Evolutionary conservation across 345 rosid genomes (phyloP), one percentile per base, ranked within the genome.

Genomic region (Streptanthus diversifolius): DNA sequence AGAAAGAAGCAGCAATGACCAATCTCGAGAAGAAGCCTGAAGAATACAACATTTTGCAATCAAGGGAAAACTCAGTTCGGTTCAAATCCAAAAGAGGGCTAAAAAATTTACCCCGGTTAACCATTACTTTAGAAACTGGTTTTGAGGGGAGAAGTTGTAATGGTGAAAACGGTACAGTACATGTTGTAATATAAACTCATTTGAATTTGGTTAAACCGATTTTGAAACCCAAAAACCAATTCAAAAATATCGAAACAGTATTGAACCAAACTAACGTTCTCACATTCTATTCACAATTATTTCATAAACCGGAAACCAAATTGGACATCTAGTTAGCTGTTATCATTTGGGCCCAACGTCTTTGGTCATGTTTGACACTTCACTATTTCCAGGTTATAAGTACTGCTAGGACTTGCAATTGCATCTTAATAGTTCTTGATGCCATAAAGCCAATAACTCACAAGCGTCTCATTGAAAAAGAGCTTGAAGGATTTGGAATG

Each of bases 361-460:
- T 19, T 58, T 39, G 25, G 17, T 33, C 24, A 5, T 68, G 17
- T 74, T 48, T 68, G 44, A 41, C 55, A 4, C 17, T 47, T 70
- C 5, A 45, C 60, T 70, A 3, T 29, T 57, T 78, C 57, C 84
- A 95, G 96, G 97, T 95, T 77, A 95, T 95, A 60, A 95, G 99
- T 78, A 91, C 99, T 58, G 93, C 99, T 8, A 88, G 99, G 77
- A 95, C 99, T 40, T 63, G 68, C 82, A 95, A 91, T 63, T 91
- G 97, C 78, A 88, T 95, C 68, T 60, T 95, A 62, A 95, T 95
- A 40, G 99, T 95, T 73, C 98, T 95, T 61, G 99, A 95, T 67
- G 99, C 98, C 7, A 95, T 95, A 73, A 95, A 95, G 82, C 99
- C 97, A 19, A 91, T 95, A 63, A 95, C 98, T 82, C 98, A 93